These are phyloP conservation scores for Colletotrichum lindemuthianum DNA, from an alignment of 2,329 filamentous ascomycete genomes.

Conservation along the genomic window DNA sequence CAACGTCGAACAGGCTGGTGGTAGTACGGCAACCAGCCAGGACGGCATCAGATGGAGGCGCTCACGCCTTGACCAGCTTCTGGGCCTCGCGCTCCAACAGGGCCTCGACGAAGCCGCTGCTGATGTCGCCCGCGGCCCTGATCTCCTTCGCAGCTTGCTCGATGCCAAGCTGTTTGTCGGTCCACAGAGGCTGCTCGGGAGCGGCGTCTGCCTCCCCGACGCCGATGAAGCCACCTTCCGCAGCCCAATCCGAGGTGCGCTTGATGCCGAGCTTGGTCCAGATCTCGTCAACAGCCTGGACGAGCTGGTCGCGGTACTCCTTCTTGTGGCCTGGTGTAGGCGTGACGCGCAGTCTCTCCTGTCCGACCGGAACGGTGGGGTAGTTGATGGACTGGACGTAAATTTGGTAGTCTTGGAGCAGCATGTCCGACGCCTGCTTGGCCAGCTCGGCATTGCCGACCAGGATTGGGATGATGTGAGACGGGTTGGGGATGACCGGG, in stretches of 20 bases:
- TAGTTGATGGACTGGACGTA: conserved; percentile 99
- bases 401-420: conserved; percentile 89
- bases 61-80: conserved; percentile 42
- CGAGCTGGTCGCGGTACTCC: conserved; percentile 85
- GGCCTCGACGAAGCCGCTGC: conserved; percentile 63
- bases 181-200: conserved; percentile 84
- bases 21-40: conserved; percentile 1
- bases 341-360: conserved; percentile 95
- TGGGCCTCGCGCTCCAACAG: conserved; percentile 66
- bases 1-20: conserved; percentile 22
- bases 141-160: conserved; percentile 73
- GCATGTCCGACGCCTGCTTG: conserved; percentile 90
- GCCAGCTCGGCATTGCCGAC: conserved; percentile 95
- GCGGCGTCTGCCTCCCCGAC: conserved; percentile 78
- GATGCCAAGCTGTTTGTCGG: conserved; percentile 85
- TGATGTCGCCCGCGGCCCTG: conserved; percentile 52
- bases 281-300: conserved; percentile 84
- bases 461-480: conserved; percentile 92
- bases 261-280: conserved; percentile 92
- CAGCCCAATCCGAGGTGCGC: conserved; percentile 91
- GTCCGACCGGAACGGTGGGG: conserved; percentile 96
- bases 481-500: conserved; percentile 96
- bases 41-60: conserved; percentile 40
- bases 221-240: conserved; percentile 91
- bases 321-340: conserved; percentile 92